These are phyloP conservation scores for Kickxella alabastrina DNA, from an alignment of 192 early-diverging fungal genomes.

Conservation along the genomic window DNA sequence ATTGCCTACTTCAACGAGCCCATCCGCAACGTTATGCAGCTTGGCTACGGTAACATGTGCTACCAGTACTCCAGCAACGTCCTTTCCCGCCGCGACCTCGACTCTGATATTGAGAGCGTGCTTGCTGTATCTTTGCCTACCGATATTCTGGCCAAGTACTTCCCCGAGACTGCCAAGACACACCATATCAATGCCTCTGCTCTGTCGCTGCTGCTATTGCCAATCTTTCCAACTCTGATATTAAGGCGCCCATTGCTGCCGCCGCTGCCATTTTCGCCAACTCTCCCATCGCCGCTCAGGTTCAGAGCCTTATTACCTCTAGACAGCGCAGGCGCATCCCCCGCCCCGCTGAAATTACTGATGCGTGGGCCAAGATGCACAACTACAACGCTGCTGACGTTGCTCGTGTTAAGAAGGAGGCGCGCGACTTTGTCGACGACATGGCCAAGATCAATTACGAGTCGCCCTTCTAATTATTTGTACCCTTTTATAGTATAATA, in stretches of 20 bases:
- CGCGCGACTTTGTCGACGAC: slow-evolving; percentile 34
- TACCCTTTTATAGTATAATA: not conserved
- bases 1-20: slow-evolving; percentile 41
- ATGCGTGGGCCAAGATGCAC: slow-evolving; percentile 44
- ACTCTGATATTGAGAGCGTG: slow-evolving; percentile 4
- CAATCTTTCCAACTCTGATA: not conserved
- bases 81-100: slow-evolving; percentile 24
- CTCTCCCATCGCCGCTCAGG: no score
- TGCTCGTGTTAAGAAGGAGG: slow-evolving; percentile 14
- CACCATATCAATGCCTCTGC: not conserved
- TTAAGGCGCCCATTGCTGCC: not conserved
- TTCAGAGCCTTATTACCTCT: not conserved
- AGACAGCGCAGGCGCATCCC: slow-evolving; percentile 22
- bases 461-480: slow-evolving; percentile 19
- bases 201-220: slow-evolving; percentile 1
- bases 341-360: slow-evolving; percentile 24
- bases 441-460: slow-evolving; percentile 46
- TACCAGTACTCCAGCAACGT: slow-evolving; percentile 49
- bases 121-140: slow-evolving; percentile 21
- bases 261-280: no score
- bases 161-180: slow-evolving; percentile 35
- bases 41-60: slow-evolving; percentile 53
- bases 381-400: slow-evolving; percentile 19
- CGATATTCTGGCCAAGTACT: slow-evolving; percentile 27
- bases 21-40: slow-evolving; percentile 47